Base-by-base conservation (phyloP, 306 rosid genomes). In the Malus asiatica region DNA sequence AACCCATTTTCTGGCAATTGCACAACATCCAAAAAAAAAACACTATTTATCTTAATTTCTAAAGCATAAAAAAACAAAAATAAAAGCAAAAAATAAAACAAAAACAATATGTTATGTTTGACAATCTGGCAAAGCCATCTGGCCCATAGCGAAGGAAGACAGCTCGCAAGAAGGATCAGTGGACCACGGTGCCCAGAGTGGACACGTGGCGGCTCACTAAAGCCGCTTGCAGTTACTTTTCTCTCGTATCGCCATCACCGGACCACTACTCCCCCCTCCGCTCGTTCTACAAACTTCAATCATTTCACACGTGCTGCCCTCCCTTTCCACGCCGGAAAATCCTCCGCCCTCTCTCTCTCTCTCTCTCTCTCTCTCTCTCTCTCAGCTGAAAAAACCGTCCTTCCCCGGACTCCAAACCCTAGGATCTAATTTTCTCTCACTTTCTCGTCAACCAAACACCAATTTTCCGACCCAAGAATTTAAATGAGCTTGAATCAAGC, bases 281-380 rank as follows among this genome's bases (percentile, higher is more conserved):
- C 15, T 13, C 60, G 5, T 9, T 14, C 62, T 22, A 10, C 22
- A 29, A 11, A 32, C 40, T 42, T 68, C 42, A 51, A 63, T 78
- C 45, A 66, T 77, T 74, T 67, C 84, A 65, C 98, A 91, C 98
- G 97, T 90, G 96, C 85, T 80, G 18, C 66, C 29, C 10, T 38
- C 88, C 69, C 13, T 78, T 77, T 81, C 82, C 78, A 82, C 89
- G 96, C 96, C 88, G 88, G 93, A 46, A 80, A 65, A 48, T 12
- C 79, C 84, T 77, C 85, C 84, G 29, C 57, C 19, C 69, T 2
- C 61, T 22, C 63, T 11, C 16, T 25, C 19, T 25, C 8, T 60
- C 19, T 12, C 3, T 16, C 53, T 46, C 8, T 48, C 15, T n/a
- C n/a, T n/a, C 8, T 60, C 19, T 12, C 3, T 16, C 53, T 46